phyloP scores from a whole-genome alignment of 139 green algal genomes.

The Coccomyxa sp. region DNA sequence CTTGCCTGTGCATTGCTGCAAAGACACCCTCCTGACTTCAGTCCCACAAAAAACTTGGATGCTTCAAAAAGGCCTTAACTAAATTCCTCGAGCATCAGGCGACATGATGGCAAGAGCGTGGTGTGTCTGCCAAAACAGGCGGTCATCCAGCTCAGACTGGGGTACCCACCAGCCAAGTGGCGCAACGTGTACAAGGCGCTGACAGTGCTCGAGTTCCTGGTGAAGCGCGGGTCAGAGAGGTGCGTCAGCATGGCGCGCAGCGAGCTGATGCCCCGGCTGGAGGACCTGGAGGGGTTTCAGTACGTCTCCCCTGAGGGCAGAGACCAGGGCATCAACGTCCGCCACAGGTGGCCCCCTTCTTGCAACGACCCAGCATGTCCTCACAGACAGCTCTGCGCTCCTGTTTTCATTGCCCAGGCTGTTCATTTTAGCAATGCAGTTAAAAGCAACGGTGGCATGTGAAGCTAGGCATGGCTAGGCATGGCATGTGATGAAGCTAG shows the following conservation, averaged over 20 bases:
- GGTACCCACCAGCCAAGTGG: conserved; percentile 64
- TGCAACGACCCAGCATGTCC: not conserved
- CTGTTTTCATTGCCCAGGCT: not conserved
- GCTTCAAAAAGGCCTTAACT: not conserved
- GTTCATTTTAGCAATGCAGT: not conserved
- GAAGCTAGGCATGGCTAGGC: no score
- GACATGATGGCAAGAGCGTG: not conserved
- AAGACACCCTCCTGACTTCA: not conserved
- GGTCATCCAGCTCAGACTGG: conserved; percentile 63
- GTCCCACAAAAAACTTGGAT: not conserved
- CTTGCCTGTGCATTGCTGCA: not conserved
- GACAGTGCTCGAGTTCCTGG: conserved; percentile 83
- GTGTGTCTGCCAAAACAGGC: conserved; percentile 23
- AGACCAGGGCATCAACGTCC: conserved; percentile 85
- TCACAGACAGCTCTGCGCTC: not conserved
- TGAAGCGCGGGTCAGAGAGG: conserved; percentile 48
- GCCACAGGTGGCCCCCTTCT: conserved; percentile 47
- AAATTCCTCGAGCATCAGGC: not conserved
- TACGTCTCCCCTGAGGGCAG: conserved; percentile 50
- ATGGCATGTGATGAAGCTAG: no score
- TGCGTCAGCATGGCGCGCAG: conserved; percentile 34
- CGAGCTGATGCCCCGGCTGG: conserved; percentile 42
- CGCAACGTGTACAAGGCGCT: conserved; percentile 82
- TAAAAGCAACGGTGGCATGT: no score
- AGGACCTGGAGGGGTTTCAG: conserved; percentile 64